Evolutionary conservation across 768 basidiomycete genomes (phyloP), one percentile per base, ranked within the genome.

Genomic region (Strobilomyces dryophilus): DNA sequence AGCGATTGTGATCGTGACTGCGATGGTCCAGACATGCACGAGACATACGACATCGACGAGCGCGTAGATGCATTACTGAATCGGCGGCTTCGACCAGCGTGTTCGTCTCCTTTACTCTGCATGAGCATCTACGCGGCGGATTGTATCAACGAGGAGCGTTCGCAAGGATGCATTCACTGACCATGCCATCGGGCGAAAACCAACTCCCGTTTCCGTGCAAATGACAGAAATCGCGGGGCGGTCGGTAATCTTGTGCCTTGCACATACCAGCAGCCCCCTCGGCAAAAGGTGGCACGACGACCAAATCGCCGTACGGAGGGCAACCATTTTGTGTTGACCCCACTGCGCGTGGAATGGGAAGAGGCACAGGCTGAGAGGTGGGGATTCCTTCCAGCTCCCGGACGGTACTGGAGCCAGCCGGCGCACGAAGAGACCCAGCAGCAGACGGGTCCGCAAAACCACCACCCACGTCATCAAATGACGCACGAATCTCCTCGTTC

Each of bases 401-500:
- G 26, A 41, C 34, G 6, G 24, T 5, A 9, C 47, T 27, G 41
- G 24, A 10, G 6, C 9, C 24, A 26, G 40, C 44, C 0, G 47
- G 41, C 6, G 20, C 24, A 18, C 34, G 49, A 29, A 24, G 31
- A 40, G 37, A 5, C 15, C 37, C 21, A 26, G 45, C 31, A 1
- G 17, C 6, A 18, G 43, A 35, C 2, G 42, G 20, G 27, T 49
- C 41, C 15, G 39, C 18, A 36, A 41, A 47, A 1, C 11, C 24
- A 14, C 11, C 24, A 11, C 6, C 42, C 5, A 21, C 1, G 24
- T 45, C 45, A 18, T 57, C 53, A 39, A 64, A 55, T 11, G 63
- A 66, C 4, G 55, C 61, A n/a, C 46, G 45, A 54, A 64, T 60
- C 32, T 60, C 61, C 4, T 64, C 63, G 8, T 66, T 53, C 36